Percentiles rank a stretch among this genome's conserved stretches.
phyloP scores from a whole-genome alignment of 2,329 filamentous ascomycete species.

The Calonectria montana region DNA sequence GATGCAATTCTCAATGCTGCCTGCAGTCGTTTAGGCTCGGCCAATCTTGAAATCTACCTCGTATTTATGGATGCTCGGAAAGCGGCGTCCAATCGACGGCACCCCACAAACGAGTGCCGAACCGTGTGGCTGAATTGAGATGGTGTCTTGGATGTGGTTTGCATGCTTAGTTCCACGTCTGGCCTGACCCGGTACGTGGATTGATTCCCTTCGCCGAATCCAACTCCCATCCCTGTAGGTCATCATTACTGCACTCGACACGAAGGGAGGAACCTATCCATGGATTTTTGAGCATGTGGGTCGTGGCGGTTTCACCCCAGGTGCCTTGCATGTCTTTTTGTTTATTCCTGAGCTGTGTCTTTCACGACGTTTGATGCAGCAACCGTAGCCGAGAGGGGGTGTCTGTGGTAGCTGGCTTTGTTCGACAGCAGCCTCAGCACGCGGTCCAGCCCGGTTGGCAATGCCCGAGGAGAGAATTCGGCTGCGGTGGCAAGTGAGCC shows the following conservation, averaged over 20 bases:
- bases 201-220: constrained; percentile 15
- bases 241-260: constrained; percentile 15
- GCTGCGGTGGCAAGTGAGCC: constrained; percentile 27
- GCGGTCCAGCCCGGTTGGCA: constrained; percentile 31
- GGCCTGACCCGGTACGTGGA: constrained; percentile 23
- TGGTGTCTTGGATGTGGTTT: constrained; percentile 28
- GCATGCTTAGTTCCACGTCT: constrained; percentile 21
- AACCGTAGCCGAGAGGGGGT: constrained; percentile 40
- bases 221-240: constrained; percentile 18
- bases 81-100: constrained; percentile 28
- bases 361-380: constrained; percentile 31
- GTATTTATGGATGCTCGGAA: constrained; percentile 30
- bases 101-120: constrained; percentile 27
- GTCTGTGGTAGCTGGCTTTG: constrained; percentile 24
- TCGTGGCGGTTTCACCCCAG: constrained; percentile 36
- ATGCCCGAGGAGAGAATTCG: constrained; percentile 28
- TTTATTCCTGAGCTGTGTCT: constrained; percentile 22
- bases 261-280: constrained; percentile 26
- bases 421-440: constrained; percentile 24
- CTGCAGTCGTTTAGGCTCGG: constrained; percentile 22
- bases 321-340: constrained; percentile 34
- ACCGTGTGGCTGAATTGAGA: constrained; percentile 33
- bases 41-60: constrained; percentile 31
- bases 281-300: constrained; percentile 28
- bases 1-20: constrained; percentile 32